These are phyloP conservation scores for Thermothelomyces thermophilus DNA, from an alignment of 2,329 filamentous ascomycete species.

Conservation along the genomic window DNA sequence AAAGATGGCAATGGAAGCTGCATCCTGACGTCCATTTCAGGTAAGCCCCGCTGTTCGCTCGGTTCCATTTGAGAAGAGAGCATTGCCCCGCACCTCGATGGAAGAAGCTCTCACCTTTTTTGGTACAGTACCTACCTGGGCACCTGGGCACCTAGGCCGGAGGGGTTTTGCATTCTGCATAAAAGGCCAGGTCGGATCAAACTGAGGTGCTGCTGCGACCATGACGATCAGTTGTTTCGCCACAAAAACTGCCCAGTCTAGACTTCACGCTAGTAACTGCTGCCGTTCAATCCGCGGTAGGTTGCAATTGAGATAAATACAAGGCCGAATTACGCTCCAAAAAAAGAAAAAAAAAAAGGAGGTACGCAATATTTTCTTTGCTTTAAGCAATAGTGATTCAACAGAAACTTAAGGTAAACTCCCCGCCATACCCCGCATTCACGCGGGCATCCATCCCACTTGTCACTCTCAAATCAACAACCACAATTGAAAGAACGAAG, in stretches of 20 bases:
- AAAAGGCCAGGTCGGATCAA: constrained; percentile 9
- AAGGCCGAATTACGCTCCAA: neutral
- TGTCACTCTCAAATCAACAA: neutral
- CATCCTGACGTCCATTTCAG: neutral
- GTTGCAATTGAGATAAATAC: constrained; percentile 3
- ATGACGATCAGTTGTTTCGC: constrained; percentile 10
- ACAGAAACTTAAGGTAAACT: neutral
- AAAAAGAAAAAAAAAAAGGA: no score
- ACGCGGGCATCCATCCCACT: neutral
- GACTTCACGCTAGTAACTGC: neutral
- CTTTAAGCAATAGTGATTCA: neutral
- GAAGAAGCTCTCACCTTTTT: neutral
- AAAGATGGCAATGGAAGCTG: neutral
- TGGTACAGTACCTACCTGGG: neutral
- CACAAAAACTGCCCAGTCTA: neutral
- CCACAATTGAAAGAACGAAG: no score
- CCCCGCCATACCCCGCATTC: constrained; percentile 8
- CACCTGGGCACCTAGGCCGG: neutral
- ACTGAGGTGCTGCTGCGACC: constrained; percentile 1
- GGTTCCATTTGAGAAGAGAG: no score
- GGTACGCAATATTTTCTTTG: neutral
- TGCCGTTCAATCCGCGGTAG: no score
- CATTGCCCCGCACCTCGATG: neutral
- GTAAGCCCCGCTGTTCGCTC: neutral
- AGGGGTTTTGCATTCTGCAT: constrained; percentile 1